A percentile compares a stretch with the other conserved stretches of the same genome.
Conservation (phyloP, 345 rosid genomes). For the Psidium guajava region DNA sequence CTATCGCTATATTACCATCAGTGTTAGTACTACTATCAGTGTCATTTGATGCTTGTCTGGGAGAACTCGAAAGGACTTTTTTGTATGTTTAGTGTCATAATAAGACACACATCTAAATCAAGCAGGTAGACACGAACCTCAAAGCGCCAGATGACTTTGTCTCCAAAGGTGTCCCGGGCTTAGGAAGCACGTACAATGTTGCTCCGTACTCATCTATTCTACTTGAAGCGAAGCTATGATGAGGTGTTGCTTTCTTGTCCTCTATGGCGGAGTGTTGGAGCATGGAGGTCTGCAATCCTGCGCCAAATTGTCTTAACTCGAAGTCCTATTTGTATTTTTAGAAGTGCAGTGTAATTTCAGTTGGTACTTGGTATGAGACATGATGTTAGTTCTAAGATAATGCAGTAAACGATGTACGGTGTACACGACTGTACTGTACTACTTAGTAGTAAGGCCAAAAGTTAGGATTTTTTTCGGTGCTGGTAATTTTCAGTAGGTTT, state of each 20-base stretch:
- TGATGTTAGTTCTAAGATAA: background rate
- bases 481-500: background rate
- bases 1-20: background rate
- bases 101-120: background rate
- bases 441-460: background rate
- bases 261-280: background rate
- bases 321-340: background rate
- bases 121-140: slow-evolving; percentile 82
- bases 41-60: background rate
- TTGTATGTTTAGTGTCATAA: background rate
- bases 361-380: background rate
- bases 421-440: background rate
- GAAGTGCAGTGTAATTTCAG: background rate
- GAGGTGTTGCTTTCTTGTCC: background rate
- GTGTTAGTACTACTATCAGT: background rate
- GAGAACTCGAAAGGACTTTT: background rate
- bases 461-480: background rate
- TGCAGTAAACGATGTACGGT: background rate
- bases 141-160: slow-evolving; percentile 57
- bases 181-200: slow-evolving; percentile 40
- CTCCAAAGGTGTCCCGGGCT: slow-evolving; percentile 47
- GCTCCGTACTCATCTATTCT: slow-evolving; percentile 68
- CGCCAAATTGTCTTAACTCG: background rate
- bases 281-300: background rate
- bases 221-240: slow-evolving; percentile 44